These are phyloP conservation scores for Salicornia ramosissima DNA, from an alignment of 148 eudicot genomes.

Conservation along the genomic window DNA sequence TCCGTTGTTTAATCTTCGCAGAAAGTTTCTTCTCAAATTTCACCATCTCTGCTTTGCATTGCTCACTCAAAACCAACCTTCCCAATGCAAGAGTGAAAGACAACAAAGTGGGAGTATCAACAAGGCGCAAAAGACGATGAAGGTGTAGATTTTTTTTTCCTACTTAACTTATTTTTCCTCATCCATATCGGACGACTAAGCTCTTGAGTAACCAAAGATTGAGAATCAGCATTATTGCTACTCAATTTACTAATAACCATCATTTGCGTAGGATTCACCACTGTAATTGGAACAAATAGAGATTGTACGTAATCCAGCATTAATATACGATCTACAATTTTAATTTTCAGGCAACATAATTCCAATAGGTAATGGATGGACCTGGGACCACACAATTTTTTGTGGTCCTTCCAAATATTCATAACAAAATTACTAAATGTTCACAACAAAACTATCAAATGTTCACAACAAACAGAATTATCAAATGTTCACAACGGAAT, in stretches of 20 bases:
- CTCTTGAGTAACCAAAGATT: conserved; percentile 7
- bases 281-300: background rate
- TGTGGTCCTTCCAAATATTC: background rate
- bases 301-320: background rate
- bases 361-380: too few relatives aligned
- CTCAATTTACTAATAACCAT: too few relatives aligned
- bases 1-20: conserved; percentile 20
- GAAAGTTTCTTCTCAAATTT: conserved; percentile 15
- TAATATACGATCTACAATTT: background rate
- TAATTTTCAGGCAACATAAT: background rate
- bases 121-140: conserved; percentile 7
- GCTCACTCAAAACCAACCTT: conserved; percentile 21
- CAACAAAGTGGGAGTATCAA: conserved; percentile 20
- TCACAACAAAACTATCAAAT: too few relatives aligned
- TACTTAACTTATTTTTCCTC: conserved; percentile 15
- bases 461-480: too few relatives aligned
- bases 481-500: too few relatives aligned
- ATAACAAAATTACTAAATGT: background rate
- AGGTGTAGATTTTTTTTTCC: conserved; percentile 9
- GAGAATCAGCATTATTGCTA: conserved; percentile 18
- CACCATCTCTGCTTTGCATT: background rate
- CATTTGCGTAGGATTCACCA: conserved; percentile 22
- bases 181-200: conserved; percentile 18
- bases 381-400: too few relatives aligned
- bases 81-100: conserved; percentile 18